These are phyloP conservation scores for Salicornia ramosissima DNA, from an alignment of 148 eudicot species.

Conservation along the genomic window DNA sequence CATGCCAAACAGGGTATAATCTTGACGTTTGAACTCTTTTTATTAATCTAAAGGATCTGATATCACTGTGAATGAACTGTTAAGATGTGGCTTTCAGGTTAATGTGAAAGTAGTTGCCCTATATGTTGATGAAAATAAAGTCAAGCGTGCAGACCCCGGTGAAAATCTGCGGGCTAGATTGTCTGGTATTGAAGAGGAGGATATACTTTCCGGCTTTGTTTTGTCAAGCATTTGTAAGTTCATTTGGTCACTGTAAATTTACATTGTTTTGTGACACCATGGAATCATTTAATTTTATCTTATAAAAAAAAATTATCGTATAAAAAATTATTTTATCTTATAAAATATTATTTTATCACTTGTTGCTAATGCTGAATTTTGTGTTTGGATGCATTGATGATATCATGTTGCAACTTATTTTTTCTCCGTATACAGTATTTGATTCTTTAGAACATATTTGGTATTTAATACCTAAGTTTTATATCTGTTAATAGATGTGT, in stretches of 20 bases:
- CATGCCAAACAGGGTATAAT: conserved; percentile 86
- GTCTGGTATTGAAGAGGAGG: conserved; percentile 93
- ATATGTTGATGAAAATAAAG: conserved; percentile 71
- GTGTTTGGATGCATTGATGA: too few species aligned
- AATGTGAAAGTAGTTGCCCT: conserved; percentile 72
- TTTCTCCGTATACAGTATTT: too few species aligned
- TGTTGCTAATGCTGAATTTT: too few species aligned
- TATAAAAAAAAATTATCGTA: too few species aligned
- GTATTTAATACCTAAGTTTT: too few species aligned
- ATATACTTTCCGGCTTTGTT: conserved; percentile 71
- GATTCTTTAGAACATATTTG: too few species aligned
- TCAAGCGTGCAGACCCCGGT: conserved; percentile 74
- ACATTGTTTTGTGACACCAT: not conserved
- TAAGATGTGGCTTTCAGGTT: conserved; percentile 42
- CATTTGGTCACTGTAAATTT: not conserved
- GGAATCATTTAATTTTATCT: not conserved
- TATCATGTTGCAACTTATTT: too few species aligned
- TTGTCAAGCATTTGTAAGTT: conserved; percentile 61
- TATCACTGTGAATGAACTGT: not conserved
- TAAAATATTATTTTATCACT: too few species aligned
- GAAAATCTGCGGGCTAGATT: conserved; percentile 79
- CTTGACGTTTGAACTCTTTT: not conserved
- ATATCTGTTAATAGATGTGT: too few species aligned
- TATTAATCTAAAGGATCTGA: not conserved
- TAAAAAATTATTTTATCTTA: too few species aligned